A percentile compares a stretch with the other conserved stretches of the same genome.
Evolutionary conservation across 345 rosid genomes (phyloP).

Genomic region (Corymbia maculata): DNA sequence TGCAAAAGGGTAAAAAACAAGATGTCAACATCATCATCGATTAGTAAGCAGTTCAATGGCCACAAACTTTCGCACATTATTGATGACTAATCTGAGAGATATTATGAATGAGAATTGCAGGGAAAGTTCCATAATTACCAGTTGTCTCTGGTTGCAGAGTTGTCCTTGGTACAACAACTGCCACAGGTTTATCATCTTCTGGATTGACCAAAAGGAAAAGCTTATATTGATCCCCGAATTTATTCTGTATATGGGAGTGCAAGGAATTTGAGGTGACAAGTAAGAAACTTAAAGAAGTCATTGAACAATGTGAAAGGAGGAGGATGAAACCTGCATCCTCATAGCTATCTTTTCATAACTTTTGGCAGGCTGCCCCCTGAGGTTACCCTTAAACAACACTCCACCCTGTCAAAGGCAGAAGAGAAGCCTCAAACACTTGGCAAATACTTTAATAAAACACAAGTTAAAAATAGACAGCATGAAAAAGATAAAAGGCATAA

Average conservation of each 20-base stretch:
- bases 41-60: neutral
- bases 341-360: slow-evolving; percentile 72
- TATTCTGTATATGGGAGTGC: slow-evolving; percentile 37
- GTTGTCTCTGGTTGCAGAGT: slow-evolving; percentile 76
- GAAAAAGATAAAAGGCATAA: neutral
- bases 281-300: neutral
- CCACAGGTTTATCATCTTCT: slow-evolving; percentile 94
- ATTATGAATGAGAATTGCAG: neutral
- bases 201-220: slow-evolving; percentile 83
- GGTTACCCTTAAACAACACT: slow-evolving; percentile 86
- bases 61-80: neutral
- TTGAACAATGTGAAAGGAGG: neutral
- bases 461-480: neutral
- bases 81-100: neutral
- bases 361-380: slow-evolving; percentile 75
- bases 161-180: slow-evolving; percentile 79
- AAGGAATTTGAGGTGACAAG: neutral
- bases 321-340: slow-evolving; percentile 53
- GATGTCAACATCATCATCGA: neutral
- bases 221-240: slow-evolving; percentile 76
- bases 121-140: slow-evolving; percentile 25
- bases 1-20: slow-evolving; percentile 13
- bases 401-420: slow-evolving; percentile 53
- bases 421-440: neutral
- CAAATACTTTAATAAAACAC: neutral